Base-by-base conservation (phyloP, 1,284 basidiomycete species). In the Sanghuangporus sanghuang region DNA sequence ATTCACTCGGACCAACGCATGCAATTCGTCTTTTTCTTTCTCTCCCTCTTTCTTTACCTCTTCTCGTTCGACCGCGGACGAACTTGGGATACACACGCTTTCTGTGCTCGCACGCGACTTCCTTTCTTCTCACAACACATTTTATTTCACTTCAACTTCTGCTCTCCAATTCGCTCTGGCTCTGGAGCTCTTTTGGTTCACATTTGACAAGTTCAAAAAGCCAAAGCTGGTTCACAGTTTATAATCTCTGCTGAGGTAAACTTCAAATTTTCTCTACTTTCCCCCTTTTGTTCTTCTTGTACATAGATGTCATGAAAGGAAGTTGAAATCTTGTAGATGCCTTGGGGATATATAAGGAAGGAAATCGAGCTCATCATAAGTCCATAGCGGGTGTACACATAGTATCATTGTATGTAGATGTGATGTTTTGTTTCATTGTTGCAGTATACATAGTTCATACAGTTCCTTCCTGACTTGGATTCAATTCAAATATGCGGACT, bases 1-100 rank as follows among this genome's bases (percentile, higher is more conserved):
- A 48, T 49, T 59, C 32, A 59, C 44, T 59, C 56, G 57, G 57
- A 59, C 57, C 27, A 48, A 39, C 44, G 23, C 57, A 59, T 40
- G 23, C 38, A 46, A 23, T 35, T 23, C 35, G 18, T 46, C 11
- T 49, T 59, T 32, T 54, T 38, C 38, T 38, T 38, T 6, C 56
- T n/a, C 32, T 39, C n/a, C 38, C 40, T 48, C 44, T 49, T 52
- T 36, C 42, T 42, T 55, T 48, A 61, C 39, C 23, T 23, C 23
- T 38, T 21, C 53, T 57, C 49, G 55, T n/a, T 61, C 42, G 58
- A 40, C 48, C 63, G 53, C 32, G 35, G 53, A 54, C 36, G 53
- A 54, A 14, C 53, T 54, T 54, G 53, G 53, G 32, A 12, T 38
- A 38, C 36, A 54, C 53, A 54, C 53, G 53, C 53, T 32, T 32